Evolutionary conservation across 2,329 filamentous ascomycete genomes (phyloP).

Genomic region (Sclerotinia subarctica): DNA sequence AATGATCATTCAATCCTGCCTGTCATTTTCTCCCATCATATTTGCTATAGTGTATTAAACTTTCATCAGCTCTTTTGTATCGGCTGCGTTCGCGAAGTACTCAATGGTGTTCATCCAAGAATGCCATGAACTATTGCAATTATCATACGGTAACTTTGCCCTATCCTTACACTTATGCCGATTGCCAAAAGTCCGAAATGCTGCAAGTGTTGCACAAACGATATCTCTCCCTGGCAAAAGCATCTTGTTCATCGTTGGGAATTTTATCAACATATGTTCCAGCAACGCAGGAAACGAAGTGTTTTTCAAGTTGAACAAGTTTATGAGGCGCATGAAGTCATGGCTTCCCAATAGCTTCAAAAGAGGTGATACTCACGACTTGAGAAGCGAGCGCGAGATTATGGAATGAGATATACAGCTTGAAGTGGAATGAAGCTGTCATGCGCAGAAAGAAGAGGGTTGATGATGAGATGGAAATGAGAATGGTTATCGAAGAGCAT

Average conservation of each 20-base stretch:
- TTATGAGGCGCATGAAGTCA: background rate
- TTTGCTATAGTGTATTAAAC: too few relatives aligned
- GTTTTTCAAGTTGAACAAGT: background rate
- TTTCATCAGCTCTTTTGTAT: too few relatives aligned
- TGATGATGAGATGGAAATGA: background rate
- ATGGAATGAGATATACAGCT: background rate
- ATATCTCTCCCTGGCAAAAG: background rate
- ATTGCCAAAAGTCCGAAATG: background rate
- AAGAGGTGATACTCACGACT: background rate
- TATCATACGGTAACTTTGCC: background rate
- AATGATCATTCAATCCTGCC: too few relatives aligned
- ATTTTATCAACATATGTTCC: background rate
- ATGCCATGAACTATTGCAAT: background rate
- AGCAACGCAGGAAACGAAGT: too few relatives aligned
- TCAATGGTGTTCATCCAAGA: background rate
- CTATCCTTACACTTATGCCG: background rate
- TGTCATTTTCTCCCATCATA: too few relatives aligned
- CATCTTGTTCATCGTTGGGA: background rate
- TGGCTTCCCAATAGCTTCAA: fast-evolving
- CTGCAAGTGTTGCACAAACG: background rate
- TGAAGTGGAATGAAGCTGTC: too few relatives aligned
- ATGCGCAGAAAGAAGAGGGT: background rate
- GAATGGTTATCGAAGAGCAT: background rate
- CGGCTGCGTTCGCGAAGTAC: too few relatives aligned
- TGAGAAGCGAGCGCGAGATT: background rate